Evolutionary conservation across 1,139 yeast genomes (phyloP), one percentile per base, ranked within the genome.

Genomic region (Diutina sp.): DNA sequence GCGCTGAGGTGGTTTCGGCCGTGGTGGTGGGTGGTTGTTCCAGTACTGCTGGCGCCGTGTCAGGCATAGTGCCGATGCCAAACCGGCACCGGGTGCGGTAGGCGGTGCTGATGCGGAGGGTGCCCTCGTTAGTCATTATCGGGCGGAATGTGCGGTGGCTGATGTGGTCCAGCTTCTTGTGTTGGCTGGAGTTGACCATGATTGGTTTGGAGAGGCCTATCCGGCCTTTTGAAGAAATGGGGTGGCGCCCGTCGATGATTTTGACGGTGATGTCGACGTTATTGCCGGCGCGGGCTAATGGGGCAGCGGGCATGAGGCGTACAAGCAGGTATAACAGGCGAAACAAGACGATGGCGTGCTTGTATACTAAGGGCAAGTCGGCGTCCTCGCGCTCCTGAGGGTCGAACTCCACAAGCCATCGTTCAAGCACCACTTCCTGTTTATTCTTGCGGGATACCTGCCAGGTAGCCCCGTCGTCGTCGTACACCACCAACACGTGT

Each of bases 391-490:
- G 62, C 1, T 67, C 60, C 11, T 67, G 63, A 14, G 72, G 73
- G 62, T 85, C 91, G 60, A 90, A 80, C 67, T 90, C 96, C 46
- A 93, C 73, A 30, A 90, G 74, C 99, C 99, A 93, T 58, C 99
- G 76, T 66, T 93, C 99, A 58, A 93, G 71, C 1, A 93, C 97
- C 18, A 93, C 81, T 68, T 91, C 98, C 14, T 82, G 74, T 63
- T 85, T 85, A 65, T 79, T 83, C 32, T 66, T 65, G 58, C 74
- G 76, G 16, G 79, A 73, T 14, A 82, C 83, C 45, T 75, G 72
- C 80, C 81, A 79, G n/a, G 71, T 58, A 50, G 76, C 76, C 5
- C 72, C 76, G 9, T 70, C 66, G 57, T 82, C 91, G 58, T 82
- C 84, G 45, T 73, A 69, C 50, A 86, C 65, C 54, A 84, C 79